These are phyloP conservation scores for Parascedosporium putredinis DNA, from an alignment of 2,329 filamentous ascomycete species.

Conservation along the genomic window DNA sequence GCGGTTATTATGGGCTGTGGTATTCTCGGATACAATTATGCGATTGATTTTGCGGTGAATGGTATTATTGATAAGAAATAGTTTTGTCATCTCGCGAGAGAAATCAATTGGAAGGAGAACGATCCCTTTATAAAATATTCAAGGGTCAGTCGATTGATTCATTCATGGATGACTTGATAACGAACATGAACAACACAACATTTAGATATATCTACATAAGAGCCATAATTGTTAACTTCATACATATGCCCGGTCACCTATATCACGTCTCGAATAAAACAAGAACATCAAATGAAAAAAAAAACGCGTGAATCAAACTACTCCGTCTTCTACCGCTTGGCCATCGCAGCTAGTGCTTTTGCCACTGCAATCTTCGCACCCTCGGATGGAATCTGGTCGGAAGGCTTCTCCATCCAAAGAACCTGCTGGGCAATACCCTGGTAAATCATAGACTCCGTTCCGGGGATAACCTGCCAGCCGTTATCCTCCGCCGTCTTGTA, in stretches of 20 bases:
- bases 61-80: neutral
- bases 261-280: too few relatives aligned
- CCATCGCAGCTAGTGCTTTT: neutral
- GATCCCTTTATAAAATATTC: too few relatives aligned
- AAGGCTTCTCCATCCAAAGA: slow-evolving; percentile 12
- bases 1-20: slow-evolving; percentile 64
- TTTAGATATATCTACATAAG: too few relatives aligned
- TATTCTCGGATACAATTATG: slow-evolving; percentile 48
- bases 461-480: slow-evolving; percentile 10
- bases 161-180: too few relatives aligned
- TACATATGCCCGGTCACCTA: too few relatives aligned
- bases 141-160: too few relatives aligned
- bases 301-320: too few relatives aligned
- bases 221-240: too few relatives aligned
- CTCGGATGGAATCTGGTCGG: neutral
- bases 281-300: too few relatives aligned
- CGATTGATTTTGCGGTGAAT: slow-evolving; percentile 37
- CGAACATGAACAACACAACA: too few relatives aligned
- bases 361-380: neutral
- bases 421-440: slow-evolving; percentile 12
- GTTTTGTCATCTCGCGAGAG: neutral
- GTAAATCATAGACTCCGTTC: too few relatives aligned
- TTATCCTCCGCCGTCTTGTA: slow-evolving; percentile 5
- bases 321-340: neutral
- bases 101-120: neutral